Evolutionary conservation across 768 basidiomycete species (phyloP), one percentile per base, ranked within the genome.

Genomic region (Panus rudis): DNA sequence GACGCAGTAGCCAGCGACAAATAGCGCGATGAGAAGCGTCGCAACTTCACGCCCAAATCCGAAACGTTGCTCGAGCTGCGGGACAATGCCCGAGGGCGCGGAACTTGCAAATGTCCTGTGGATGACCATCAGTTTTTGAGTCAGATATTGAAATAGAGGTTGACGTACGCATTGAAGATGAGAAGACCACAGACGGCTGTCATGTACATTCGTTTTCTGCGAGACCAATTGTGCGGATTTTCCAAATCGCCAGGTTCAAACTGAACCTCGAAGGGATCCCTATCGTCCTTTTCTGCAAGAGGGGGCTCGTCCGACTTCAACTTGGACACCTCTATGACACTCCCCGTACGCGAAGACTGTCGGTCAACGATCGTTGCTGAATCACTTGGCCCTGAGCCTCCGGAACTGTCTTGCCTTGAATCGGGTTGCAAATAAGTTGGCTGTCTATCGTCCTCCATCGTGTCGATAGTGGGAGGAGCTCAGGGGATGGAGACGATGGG

Each of bases 1-100:
- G 16, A 80, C 65, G 47, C 73, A 76, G 48, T 77, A 81, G 23
- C 80, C 79, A 19, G 68, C 66, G 11, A 82, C 72, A 53, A 81
- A 82, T 6, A 82, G 64, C 2, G 80, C 73, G 22, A 81, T 65
- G 1, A 69, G 71, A 39, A 82, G 64, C 14, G 65, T 67, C 8
- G 63, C 73, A 14, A 76, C 67, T 52, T 75, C 76, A 22, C 61
- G 19, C 7, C 69, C 68, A 52, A 81, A 65, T 6, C 62, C 51
- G 47, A 79, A 78, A 20, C 6, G 6, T 6, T 35, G 33, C 10
- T 20, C n/a, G n/a, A 35, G n/a, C 8, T 16, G 33, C n/a, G 33
- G 16, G 8, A 35, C 21, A 20, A n/a, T 35, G 6, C 33, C 33
- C 6, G 33, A 7, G 16, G 33, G 33, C n/a, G 21, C n/a, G 21